Conservation (phyloP, 768 basidiomycete species). For the Pholiota conissans region DNA sequence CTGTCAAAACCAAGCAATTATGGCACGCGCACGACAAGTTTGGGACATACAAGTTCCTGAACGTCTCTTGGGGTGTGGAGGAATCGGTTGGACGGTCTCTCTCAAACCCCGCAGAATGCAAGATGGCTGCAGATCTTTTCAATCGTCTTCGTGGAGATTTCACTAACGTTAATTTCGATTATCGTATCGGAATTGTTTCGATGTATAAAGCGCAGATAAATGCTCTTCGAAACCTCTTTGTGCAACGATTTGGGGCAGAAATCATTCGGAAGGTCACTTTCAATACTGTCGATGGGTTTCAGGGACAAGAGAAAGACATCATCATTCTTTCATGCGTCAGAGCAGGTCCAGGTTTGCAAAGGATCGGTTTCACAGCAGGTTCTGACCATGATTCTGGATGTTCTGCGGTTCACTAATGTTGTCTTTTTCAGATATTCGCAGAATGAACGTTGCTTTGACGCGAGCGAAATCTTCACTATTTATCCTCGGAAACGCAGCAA, state of each 20-base stretch:
- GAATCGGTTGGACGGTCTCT: conserved; percentile 67
- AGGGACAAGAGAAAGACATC: conserved; percentile 98
- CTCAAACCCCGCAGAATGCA: conserved; percentile 73
- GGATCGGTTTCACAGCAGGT: conserved; percentile 90
- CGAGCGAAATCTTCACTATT: conserved; percentile 93
- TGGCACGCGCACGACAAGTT: conserved; percentile 85
- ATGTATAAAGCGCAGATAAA: conserved; percentile 93
- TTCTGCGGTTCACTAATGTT: conserved; percentile 1
- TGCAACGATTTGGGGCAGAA: conserved; percentile 65
- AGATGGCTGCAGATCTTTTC: conserved; percentile 77
- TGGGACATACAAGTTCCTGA: conserved; percentile 88
- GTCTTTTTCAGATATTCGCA: conserved; percentile 57
- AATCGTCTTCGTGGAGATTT: conserved; percentile 68
- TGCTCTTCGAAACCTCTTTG: conserved; percentile 73
- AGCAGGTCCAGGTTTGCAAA: conserved; percentile 80
- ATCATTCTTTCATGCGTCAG: conserved; percentile 98
- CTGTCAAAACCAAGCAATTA: conserved; percentile 69
- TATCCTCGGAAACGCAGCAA: conserved; percentile 88
- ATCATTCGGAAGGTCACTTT: conserved; percentile 81
- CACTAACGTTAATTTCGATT: conserved; percentile 40
- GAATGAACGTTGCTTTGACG: conserved; percentile 99
- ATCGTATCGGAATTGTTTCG: conserved; percentile 66
- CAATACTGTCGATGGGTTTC: conserved; percentile 98
- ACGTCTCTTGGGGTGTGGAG: conserved; percentile 72
- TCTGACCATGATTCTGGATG: conserved; percentile 7